Evolutionary conservation across 352 stramenopile genomes (phyloP), one percentile per base, ranked within the genome.

Genomic region (Globisporangium ultimum): DNA sequence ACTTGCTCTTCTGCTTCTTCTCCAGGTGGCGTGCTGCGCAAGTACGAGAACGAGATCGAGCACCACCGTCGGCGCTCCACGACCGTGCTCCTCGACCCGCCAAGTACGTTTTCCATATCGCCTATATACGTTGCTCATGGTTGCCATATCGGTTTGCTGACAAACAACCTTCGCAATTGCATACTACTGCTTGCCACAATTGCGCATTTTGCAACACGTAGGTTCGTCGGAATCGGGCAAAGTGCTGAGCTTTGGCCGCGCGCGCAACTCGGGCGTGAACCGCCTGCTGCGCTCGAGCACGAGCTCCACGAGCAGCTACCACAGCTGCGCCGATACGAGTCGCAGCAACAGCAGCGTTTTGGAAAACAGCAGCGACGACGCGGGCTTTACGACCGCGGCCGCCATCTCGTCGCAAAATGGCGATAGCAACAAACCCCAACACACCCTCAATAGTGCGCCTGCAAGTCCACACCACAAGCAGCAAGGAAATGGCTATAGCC

Each of bases 31-130:
- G 76, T 80, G 49, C 61, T 77, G 36, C 77, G 80, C 56, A 88
- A 89, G 59, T 80, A 87, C 45, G 80, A 91, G 24, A 32, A 32
- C n/a, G 81, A 91, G 40, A 18, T 76, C 7, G 81, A 91, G 20
- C 58, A 53, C 41, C 58, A 63, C 32, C 70, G 79, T 1, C 75
- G 81, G 20, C 77, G 78, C 20, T 87, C 81, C 0, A 68, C 73
- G 24, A 88, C 78, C 13, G 52, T 91, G 43, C 54, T 76, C 0
- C 67, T 87, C 12, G 80, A 90, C 52, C 66, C 81, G 18, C 71
- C 77, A 21, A 65, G 81, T 91, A 78, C 53, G 80, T 78, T 4
- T 24, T 2, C 22, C n/a, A 13, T 43, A 2, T 45, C 20, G 15
- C 41, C n/a, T n/a, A n/a, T 40, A 41, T 0, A 34, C 20, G 43